Base-by-base conservation (phyloP, 2,329 filamentous ascomycete genomes). In the Trichoderma gracile region DNA sequence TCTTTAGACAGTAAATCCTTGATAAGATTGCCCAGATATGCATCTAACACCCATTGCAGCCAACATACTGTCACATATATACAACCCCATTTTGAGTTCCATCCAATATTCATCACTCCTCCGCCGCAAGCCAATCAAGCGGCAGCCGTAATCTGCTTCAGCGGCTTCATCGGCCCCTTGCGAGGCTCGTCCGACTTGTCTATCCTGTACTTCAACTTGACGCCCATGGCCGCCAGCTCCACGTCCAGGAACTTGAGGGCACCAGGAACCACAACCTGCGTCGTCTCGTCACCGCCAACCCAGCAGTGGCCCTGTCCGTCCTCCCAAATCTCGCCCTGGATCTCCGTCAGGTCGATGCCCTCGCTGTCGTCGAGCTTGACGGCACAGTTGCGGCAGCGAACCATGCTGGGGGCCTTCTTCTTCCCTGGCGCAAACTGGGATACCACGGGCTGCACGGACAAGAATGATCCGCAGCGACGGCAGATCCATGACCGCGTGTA, bases 221-320 rank as follows among this genome's bases (percentile, higher is more conserved):
- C 89, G 60, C 95, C 95, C 95, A 99, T 99, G 63, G 93, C 93
- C 42, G 93, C 92, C 71, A 99, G 80, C 78, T 99, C 95, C 21
- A 97, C 93, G 78, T 99, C 95, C 69, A 99, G 79, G 80, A 90
- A 98, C 78, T 91, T 92, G 76, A 99, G 80, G 62, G 96, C 95
- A 68, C 93, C 94, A 0, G 95, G 95, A 17, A 99, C 91, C 61
- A 93, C 93, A 42, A 99, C 92, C 69, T 95, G 83, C 3, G 93
- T 95, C 3, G 95, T 95, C 74, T 98, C 87, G 68, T 94, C 91
- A 55, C 95, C 95, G 9, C 95, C 95, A 40, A 92, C 85, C 85
- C 90, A 98, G 70, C 90, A 88, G 69, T 86, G 84, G 1, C 94
- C 94, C 69, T 91, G 85, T 0, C 92, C 93, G 78, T 99, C 95